phyloP scores from a whole-genome alignment of 2,329 filamentous ascomycete species.

The Fusarium begoniae region DNA sequence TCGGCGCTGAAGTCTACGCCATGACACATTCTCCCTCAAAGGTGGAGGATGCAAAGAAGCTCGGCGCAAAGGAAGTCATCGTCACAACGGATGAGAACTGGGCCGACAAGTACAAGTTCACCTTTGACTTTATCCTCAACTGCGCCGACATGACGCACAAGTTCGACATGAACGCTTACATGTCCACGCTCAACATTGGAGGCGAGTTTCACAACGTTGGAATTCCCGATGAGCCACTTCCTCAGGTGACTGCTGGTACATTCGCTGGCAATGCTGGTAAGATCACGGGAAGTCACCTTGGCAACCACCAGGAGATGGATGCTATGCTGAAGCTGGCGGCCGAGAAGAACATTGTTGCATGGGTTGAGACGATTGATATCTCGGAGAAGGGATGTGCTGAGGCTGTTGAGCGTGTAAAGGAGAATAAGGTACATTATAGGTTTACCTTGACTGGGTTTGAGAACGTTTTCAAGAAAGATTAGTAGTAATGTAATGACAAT shows the following conservation, averaged over 20 bases:
- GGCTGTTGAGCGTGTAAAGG: conserved; percentile 74
- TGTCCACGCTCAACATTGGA: conserved; percentile 61
- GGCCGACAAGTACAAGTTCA: conserved; percentile 62
- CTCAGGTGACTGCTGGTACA: conserved; percentile 51
- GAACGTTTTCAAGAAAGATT: conserved; percentile 62
- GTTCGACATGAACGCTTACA: conserved; percentile 63
- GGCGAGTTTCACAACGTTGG: conserved; percentile 68
- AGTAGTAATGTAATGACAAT: neutral
- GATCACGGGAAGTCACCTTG: conserved; percentile 66
- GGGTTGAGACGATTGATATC: conserved; percentile 71
- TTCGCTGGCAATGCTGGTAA: conserved; percentile 62
- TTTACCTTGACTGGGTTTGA: conserved; percentile 76
- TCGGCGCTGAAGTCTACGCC: conserved; percentile 73
- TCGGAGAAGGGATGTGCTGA: conserved; percentile 74
- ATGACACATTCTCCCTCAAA: conserved; percentile 70
- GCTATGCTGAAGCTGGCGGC: conserved; percentile 66
- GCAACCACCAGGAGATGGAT: conserved; percentile 67
- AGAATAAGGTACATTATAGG: conserved; percentile 76
- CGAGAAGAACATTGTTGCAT: conserved; percentile 63
- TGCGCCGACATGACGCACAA: conserved; percentile 59
- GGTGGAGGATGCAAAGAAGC: conserved; percentile 65
- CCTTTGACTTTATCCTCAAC: conserved; percentile 63
- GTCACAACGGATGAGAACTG: conserved; percentile 61
- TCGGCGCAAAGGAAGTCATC: conserved; percentile 69
- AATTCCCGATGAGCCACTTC: conserved; percentile 61